Percentiles rank a stretch among this genome's conserved stretches.
phyloP scores from a whole-genome alignment of 2,329 filamentous ascomycete species.

The Cercospora sesami region DNA sequence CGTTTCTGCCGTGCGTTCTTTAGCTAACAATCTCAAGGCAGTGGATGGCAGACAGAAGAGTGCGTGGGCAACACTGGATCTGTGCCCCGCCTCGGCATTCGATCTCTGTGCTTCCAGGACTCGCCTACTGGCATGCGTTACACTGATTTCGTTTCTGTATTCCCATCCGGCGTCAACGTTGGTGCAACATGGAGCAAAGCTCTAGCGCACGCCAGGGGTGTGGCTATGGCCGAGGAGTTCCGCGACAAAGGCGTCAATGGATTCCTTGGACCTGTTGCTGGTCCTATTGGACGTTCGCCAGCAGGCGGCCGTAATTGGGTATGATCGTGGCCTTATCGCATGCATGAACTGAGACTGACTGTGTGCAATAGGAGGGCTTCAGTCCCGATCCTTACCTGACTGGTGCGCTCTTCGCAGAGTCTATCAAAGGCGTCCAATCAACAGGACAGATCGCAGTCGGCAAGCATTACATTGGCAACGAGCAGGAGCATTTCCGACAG shows the following conservation, averaged over 20 bases:
- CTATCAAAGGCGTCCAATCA: constrained; percentile 76
- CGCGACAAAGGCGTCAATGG: constrained; percentile 73
- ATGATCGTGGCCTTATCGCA: constrained; percentile 39
- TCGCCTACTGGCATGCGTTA: constrained; percentile 77
- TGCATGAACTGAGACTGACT: constrained; percentile 64
- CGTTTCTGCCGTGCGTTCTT: not conserved
- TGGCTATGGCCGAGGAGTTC: constrained; percentile 73
- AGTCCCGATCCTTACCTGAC: constrained; percentile 75
- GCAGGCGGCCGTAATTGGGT: constrained; percentile 20
- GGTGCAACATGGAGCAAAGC: constrained; percentile 78
- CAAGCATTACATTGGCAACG: constrained; percentile 74
- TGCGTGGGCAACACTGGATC: constrained; percentile 75
- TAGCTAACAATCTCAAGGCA: constrained; percentile 54
- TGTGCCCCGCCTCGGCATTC: constrained; percentile 42
- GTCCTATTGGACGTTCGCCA: constrained; percentile 64
- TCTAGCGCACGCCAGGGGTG: constrained; percentile 67
- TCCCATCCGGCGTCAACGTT: constrained; percentile 73
- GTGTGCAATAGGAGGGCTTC: constrained; percentile 49
- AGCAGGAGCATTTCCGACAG: constrained; percentile 73
- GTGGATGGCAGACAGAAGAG: constrained; percentile 69
- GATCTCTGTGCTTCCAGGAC: constrained; percentile 74
- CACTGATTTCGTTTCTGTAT: constrained; percentile 77
- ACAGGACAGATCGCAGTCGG: constrained; percentile 79
- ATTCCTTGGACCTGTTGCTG: constrained; percentile 73
- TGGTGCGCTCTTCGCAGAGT: constrained; percentile 55